phyloP scores from a whole-genome alignment of 139 green algal genomes.

The Chlamydomonas urium region DNA sequence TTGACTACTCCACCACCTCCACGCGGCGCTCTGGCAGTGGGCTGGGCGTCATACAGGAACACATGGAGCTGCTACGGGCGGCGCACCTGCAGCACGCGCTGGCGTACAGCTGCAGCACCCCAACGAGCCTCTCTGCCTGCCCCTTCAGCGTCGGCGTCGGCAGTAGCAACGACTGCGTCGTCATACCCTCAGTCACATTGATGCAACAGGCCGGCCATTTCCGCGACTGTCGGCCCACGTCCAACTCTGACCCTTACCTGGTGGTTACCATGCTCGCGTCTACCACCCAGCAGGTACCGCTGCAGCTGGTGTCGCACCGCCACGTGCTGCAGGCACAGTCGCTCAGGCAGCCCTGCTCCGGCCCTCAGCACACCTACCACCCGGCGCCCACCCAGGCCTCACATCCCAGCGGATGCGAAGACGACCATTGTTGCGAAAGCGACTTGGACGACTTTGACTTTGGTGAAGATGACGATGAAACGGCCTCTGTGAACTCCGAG shows the following conservation, averaged over 20 bases:
- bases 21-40: slow-evolving; percentile 48
- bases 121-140: background rate
- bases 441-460: background rate
- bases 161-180: slow-evolving; percentile 44
- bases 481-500: slow-evolving; percentile 21
- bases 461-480: slow-evolving; percentile 10
- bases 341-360: background rate
- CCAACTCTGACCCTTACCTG: slow-evolving; percentile 78
- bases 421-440: slow-evolving; percentile 1
- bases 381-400: background rate
- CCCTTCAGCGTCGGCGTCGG: slow-evolving; percentile 63
- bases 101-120: slow-evolving; percentile 46
- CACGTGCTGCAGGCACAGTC: background rate
- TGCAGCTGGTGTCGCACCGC: slow-evolving; percentile 19
- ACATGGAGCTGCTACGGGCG: slow-evolving; percentile 48
- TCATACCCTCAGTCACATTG: slow-evolving; percentile 48
- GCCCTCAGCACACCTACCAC: background rate
- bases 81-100: slow-evolving; percentile 61
- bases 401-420: too few species aligned
- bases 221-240: slow-evolving; percentile 65
- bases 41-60: slow-evolving; percentile 47
- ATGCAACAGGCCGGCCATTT: slow-evolving; percentile 54
- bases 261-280: slow-evolving; percentile 67
- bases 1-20: slow-evolving; percentile 66
- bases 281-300: slow-evolving; percentile 54